Conservation (phyloP, 1,139 yeast species). For the Geotrichum siamense region DNA sequence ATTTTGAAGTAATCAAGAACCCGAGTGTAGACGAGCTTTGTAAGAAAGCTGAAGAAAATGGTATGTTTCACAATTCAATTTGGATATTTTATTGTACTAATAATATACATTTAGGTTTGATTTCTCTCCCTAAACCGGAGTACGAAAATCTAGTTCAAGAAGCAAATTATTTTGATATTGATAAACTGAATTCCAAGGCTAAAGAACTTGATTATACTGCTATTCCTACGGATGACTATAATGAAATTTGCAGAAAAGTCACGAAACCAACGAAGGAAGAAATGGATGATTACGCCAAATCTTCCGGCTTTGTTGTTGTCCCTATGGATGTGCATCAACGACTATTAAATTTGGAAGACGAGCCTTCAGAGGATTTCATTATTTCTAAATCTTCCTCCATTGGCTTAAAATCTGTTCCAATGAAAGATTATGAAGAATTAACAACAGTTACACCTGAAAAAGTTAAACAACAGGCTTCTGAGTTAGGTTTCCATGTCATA, state of each 20-base stretch:
- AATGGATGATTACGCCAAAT: constrained; percentile 28
- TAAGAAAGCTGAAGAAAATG: constrained; percentile 23
- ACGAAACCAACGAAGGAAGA: constrained; percentile 20
- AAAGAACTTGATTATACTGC: constrained; percentile 36
- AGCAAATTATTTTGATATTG: constrained; percentile 35
- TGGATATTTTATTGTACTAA: constrained; percentile 4
- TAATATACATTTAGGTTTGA: constrained; percentile 17
- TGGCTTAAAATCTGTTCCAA: constrained; percentile 20
- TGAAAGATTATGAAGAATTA: constrained; percentile 28
- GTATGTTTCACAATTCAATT: background rate
- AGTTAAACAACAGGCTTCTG: constrained; percentile 29
- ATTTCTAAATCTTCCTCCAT: constrained; percentile 30
- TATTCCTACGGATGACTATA: constrained; percentile 35
- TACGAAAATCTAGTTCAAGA: constrained; percentile 29
- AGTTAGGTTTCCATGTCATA: constrained; percentile 32
- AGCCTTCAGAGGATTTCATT: constrained; percentile 39
- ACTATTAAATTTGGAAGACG: constrained; percentile 27
- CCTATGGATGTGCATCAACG: constrained; percentile 28
- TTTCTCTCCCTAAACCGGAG: constrained; percentile 24
- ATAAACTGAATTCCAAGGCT: constrained; percentile 2
- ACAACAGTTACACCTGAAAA: constrained; percentile 35
- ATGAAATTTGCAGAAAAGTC: constrained; percentile 20
- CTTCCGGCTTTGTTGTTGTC: constrained; percentile 21
- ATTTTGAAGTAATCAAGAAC: constrained; percentile 2
- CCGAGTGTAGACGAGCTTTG: constrained; percentile 15